Base-by-base conservation (phyloP, 202 grass and related monocot genomes). In the Cymbopogon flexuosus region DNA sequence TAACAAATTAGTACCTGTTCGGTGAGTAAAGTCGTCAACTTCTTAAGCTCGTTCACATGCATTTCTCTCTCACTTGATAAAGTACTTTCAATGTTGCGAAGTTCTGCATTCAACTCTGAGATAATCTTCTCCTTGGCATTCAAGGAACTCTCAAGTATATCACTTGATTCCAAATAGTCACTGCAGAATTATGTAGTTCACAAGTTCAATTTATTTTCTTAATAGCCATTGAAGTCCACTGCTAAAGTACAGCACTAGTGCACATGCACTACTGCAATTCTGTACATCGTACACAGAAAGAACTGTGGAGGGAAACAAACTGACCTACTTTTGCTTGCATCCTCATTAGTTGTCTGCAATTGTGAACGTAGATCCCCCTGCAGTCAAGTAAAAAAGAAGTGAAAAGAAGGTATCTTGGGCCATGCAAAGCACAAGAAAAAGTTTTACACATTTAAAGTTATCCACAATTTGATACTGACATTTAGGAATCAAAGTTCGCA, bases 41-140 rank as follows among this genome's bases (percentile, higher is more conserved):
- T 99, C 80, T 96, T 99, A 40, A 99, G 79, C 70, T 95, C 96
- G 72, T 96, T 89, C 33, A 99, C 57, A 66, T 99, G 92, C 74
- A 86, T 89, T 70, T 96, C 96, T 84, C 89, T 90, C 88, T 99
- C 96, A 68, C 40, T 89, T 83, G 90, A 93, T 79, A 99, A 88
- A 72, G 90, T 79, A 72, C 77, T 88, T 85, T 99, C 96, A 11
- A 96, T 85, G 69, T 90, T 99, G 66, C 93, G 92, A 87, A 99
- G 75, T 87, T 99, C 92, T 62, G 92, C 84, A 86, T 99, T 99
- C 80, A 99, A 95, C 56, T 99, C 96, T 4, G 96, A 93, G 66
- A 99, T 99, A 68, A 99, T 96, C 85, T 99, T 99, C 83, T 99
- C 96, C 80, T 99, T 99, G 19, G 92, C 96, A 90, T 88, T 92